phyloP scores from a whole-genome alignment of 1,284 basidiomycete genomes.

The Cronartium ribicola region DNA sequence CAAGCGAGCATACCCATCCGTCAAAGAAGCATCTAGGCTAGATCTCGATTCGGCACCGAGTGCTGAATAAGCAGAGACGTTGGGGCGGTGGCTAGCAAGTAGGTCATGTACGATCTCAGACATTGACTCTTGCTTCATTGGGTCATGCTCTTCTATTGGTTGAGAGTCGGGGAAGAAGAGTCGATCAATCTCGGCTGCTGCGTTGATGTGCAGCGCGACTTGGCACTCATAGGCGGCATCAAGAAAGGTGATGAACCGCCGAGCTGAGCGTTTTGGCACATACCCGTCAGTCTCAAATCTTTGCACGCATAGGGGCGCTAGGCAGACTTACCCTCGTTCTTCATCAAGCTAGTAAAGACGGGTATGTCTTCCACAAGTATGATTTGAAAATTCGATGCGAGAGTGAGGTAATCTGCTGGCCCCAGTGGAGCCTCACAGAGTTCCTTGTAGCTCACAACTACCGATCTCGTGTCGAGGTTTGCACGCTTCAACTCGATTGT shows the following conservation, averaged over 20 bases:
- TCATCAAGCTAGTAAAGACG: constrained; percentile 59
- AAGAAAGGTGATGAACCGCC: constrained; percentile 30
- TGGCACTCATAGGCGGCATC: constrained; percentile 36
- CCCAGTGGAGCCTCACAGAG: constrained; percentile 55
- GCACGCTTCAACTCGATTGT: constrained; percentile 12
- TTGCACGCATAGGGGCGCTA: not conserved
- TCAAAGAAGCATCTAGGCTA: not conserved
- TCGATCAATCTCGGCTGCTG: constrained; percentile 14
- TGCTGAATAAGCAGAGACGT: constrained; percentile 4
- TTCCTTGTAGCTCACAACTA: constrained; percentile 20
- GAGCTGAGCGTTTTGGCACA: not conserved
- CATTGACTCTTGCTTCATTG: constrained; percentile 15
- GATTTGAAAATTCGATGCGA: constrained; percentile 61
- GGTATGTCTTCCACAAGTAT: constrained; percentile 63
- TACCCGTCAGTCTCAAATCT: not conserved
- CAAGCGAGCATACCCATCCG: not conserved
- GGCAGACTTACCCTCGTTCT: constrained; percentile 59
- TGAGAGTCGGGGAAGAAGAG: constrained; percentile 19
- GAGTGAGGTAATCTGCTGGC: constrained; percentile 65
- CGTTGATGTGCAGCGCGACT: constrained; percentile 16
- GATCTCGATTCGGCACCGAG: not conserved
- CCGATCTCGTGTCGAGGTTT: constrained; percentile 1
- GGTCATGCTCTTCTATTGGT: not conserved
- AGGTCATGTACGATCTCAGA: constrained; percentile 30
- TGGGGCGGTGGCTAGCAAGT: constrained; percentile 10